Base-by-base conservation (phyloP, 805 yeast genomes). In the Candida nanaspora region DNA sequence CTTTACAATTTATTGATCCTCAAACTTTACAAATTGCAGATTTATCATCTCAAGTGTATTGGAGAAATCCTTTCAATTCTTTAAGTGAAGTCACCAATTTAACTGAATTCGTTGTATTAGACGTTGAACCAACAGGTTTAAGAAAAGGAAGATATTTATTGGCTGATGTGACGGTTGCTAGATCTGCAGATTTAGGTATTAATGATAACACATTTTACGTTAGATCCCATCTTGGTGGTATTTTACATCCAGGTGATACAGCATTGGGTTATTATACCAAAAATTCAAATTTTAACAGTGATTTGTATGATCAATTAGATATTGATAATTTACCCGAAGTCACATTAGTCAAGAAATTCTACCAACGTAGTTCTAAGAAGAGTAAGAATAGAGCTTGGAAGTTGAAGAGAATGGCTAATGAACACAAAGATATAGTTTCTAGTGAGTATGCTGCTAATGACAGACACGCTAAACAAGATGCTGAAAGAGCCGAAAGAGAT, bases 361-460 rank as follows among this genome's bases (percentile, higher is more conserved):
- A 88, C 69, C 73, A 80, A 35, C 82, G 95, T 71, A 83, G 82
- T 68, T 70, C 78, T 36, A 78, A 76, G 68, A 82, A 78, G 69
- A 66, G 76, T 49, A 82, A 82, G 76, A 76, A 80, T 72, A 80
- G 91, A 74, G 71, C 72, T 63, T 86, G 95, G 95, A 86, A 83
- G 66, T 78, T 91, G 65, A 85, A 86, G 80, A 84, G 98, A 74
- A 89, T 91, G 96, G 98, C 98, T 30, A 85, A 74, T 57, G 98
- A 93, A 66, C 95, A 89, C 67, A 76, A 78, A 50, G 97, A 89
- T 52, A 79, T 86, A 49, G 88, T 81, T 35, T 94, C 93, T 43
- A 72, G 78, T 49, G 77, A 71, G 43, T 28, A 16, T 22, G 61
- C 60, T 48, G 49, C 48, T 30, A 49, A 46, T 39, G 68, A 64